Evolutionary conservation across 1,139 yeast species (phyloP).

Genomic region (Candida tropicalis): DNA sequence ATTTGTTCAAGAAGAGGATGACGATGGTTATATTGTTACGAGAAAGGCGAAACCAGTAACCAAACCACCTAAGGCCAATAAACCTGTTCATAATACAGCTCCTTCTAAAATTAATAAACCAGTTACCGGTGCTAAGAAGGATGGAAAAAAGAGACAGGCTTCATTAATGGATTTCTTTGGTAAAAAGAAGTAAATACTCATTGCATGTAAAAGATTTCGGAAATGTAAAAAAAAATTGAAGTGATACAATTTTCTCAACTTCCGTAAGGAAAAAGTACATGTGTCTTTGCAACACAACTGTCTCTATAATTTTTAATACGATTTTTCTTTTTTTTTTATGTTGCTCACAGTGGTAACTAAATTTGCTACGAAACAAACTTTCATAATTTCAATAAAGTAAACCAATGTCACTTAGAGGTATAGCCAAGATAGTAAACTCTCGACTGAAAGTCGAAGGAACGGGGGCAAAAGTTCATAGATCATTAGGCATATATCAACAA

Average conservation of each 20-base stretch:
- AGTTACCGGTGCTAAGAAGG: conserved; percentile 16
- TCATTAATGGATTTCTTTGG: conserved; percentile 45
- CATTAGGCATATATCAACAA: conserved; percentile 64
- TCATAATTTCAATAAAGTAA: not conserved
- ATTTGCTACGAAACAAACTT: too few species aligned
- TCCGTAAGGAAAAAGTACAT: not conserved
- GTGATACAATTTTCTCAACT: too few species aligned
- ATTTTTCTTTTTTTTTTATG: too few species aligned
- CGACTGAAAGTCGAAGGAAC: conserved; percentile 82
- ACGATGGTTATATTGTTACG: conserved; percentile 44
- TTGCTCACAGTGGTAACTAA: too few species aligned
- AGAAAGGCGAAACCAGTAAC: conserved; percentile 24
- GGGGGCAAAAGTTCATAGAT: conserved; percentile 82
- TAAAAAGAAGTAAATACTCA: conserved; percentile 19
- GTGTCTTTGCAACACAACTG: not conserved
- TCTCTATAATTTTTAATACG: too few species aligned
- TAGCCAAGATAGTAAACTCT: conserved; percentile 63
- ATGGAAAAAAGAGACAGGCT: conserved; percentile 33
- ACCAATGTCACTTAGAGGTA: conserved; percentile 42
- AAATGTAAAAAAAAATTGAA: not conserved
- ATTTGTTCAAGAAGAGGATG: conserved; percentile 32
- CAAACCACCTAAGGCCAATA: conserved; percentile 16
- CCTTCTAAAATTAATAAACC: conserved; percentile 8
- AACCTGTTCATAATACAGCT: conserved; percentile 9
- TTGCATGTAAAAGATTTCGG: not conserved